Evolutionary conservation across 306 rosid species (phyloP).

Genomic region (Adenanthera pavonina): DNA sequence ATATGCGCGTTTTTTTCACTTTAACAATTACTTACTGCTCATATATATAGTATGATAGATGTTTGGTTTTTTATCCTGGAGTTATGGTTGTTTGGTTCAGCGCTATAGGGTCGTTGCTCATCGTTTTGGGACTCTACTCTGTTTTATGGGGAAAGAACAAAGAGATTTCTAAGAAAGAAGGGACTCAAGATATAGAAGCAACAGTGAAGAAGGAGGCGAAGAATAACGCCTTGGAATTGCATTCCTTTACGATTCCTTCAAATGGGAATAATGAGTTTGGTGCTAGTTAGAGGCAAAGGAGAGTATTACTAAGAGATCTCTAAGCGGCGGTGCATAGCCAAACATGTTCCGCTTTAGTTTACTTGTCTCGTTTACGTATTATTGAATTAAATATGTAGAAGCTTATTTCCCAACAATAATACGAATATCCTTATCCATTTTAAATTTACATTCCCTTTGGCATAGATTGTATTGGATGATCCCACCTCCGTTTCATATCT

Average conservation of each 20-base stretch:
- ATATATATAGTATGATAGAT: no score
- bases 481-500: neutral
- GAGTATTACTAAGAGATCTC: neutral
- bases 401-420: neutral
- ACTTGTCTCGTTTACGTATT: neutral
- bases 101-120: slow-evolving; percentile 53
- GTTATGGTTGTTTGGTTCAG: slow-evolving; percentile 29
- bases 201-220: slow-evolving; percentile 15
- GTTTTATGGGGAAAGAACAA: slow-evolving; percentile 83
- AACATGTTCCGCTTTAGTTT: neutral
- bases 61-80: neutral
- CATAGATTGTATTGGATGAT: neutral
- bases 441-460: neutral
- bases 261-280: slow-evolving; percentile 21
- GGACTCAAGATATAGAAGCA: neutral
- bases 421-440: neutral
- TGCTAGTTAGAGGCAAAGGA: neutral
- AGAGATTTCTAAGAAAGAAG: slow-evolving; percentile 47
- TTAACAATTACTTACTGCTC: neutral
- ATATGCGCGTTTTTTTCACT: neutral
- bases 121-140: slow-evolving; percentile 69
- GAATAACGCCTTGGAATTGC: slow-evolving; percentile 45
- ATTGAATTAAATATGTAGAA: neutral
- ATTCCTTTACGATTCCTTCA: slow-evolving; percentile 19
- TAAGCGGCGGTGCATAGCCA: neutral